Conservation (phyloP, 1,139 yeast genomes). For the Candida mesenterica region DNA sequence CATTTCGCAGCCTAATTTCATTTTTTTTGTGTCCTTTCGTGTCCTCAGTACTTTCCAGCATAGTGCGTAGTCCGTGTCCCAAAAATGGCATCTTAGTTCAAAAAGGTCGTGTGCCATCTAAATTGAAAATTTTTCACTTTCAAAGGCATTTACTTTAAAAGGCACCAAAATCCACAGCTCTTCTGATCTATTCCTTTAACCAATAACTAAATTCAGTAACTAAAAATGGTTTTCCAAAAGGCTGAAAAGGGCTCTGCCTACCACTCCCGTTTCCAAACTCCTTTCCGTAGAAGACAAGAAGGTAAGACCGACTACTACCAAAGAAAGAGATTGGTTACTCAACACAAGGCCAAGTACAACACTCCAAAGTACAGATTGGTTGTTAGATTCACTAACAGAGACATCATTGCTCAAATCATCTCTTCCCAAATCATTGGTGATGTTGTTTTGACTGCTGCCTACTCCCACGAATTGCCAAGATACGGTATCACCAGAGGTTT, state of each 20-base stretch:
- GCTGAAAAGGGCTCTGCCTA: slow-evolving; percentile 81
- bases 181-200: no score
- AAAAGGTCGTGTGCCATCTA: slow-evolving; percentile 10
- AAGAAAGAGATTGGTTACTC: slow-evolving; percentile 99
- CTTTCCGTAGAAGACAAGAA: slow-evolving; percentile 99
- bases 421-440: slow-evolving; percentile 98
- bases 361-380: slow-evolving; percentile 99
- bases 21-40: no score
- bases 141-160: not conserved
- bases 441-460: slow-evolving; percentile 94
- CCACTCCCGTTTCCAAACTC: slow-evolving; percentile 99
- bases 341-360: slow-evolving; percentile 99
- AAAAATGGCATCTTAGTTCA: not conserved
- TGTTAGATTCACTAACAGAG: slow-evolving; percentile 99
- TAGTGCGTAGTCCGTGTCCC: not conserved
- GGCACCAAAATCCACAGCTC: not conserved
- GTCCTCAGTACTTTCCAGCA: no score
- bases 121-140: slow-evolving; percentile 4
- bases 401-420: slow-evolving; percentile 95
- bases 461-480: slow-evolving; percentile 97
- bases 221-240: slow-evolving; percentile 74
- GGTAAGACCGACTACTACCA: slow-evolving; percentile 99
- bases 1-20: no score
- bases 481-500: slow-evolving; percentile 99
- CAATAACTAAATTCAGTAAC: not conserved